phyloP scores from a whole-genome alignment of 2,329 filamentous ascomycete species.

The Exophiala viscosa region DNA sequence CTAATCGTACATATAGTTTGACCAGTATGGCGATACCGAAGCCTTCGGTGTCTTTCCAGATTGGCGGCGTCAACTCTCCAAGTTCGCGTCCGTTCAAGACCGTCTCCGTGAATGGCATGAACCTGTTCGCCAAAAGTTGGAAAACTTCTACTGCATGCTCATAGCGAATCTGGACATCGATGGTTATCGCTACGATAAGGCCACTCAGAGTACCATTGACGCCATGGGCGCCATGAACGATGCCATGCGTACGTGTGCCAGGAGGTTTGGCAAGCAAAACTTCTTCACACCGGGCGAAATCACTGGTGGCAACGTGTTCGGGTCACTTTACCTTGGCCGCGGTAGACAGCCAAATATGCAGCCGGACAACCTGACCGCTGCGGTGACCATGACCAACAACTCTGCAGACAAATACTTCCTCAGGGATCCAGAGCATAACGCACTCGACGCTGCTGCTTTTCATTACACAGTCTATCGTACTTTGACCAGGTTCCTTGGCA shows the following conservation, averaged over 20 bases:
- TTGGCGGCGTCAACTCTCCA: conserved; percentile 61
- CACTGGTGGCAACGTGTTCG: conserved; percentile 59
- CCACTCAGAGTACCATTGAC: conserved; percentile 61
- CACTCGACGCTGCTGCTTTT: conserved; percentile 59
- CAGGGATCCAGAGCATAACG: conserved; percentile 44
- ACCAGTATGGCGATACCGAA: conserved; percentile 62
- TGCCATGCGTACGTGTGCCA: conserved; percentile 56
- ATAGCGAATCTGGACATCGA: conserved; percentile 63
- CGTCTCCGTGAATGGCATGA: conserved; percentile 62
- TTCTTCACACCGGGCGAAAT: conserved; percentile 64
- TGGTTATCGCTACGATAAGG: conserved; percentile 65
- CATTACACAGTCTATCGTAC: conserved; percentile 63
- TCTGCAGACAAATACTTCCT: conserved; percentile 48
- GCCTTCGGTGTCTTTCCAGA: conserved; percentile 62
- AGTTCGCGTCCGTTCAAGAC: conserved; percentile 65
- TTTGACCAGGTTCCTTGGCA: conserved; percentile 58
- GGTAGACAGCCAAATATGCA: conserved; percentile 56
- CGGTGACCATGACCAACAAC: conserved; percentile 47
- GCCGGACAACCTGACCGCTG: conserved; percentile 46
- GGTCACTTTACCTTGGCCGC: conserved; percentile 59
- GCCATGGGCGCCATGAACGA: conserved; percentile 57
- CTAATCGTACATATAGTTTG: conserved; percentile 40
- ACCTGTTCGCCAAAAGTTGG: conserved; percentile 55
- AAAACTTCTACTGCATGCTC: conserved; percentile 61
- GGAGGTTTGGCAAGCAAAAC: conserved; percentile 56